phyloP scores from a whole-genome alignment of 169 alveolate genomes.

The Toxoplasma gondii region DNA sequence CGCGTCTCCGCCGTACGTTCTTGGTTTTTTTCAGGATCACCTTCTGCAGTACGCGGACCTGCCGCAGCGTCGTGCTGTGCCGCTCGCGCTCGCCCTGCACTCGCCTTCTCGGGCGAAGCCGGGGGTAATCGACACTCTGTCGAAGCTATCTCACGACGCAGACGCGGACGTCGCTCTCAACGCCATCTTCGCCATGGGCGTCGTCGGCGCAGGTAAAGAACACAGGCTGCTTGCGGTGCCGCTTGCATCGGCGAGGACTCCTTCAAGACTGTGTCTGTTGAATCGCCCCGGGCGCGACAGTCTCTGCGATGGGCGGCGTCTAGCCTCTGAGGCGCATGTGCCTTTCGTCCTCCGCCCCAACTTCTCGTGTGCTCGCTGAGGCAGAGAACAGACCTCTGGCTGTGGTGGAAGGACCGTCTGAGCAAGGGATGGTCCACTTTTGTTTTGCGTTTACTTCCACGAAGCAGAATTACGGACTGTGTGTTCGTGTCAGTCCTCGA shows the following conservation, averaged over 20 bases:
- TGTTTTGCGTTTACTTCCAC: no score
- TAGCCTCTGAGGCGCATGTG: no score
- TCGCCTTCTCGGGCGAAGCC: slow-evolving; percentile 96
- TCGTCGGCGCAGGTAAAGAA: slow-evolving; percentile 92
- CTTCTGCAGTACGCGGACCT: slow-evolving; percentile 91
- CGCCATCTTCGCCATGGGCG: slow-evolving; percentile 97
- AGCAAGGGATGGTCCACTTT: no score
- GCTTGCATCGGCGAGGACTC: neutral
- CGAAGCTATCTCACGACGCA: slow-evolving; percentile 97
- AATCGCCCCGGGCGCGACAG: no score
- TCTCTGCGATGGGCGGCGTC: no score
- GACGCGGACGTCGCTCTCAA: slow-evolving; percentile 94
- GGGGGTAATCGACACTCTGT: slow-evolving; percentile 83
- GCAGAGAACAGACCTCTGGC: no score
- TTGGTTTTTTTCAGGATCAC: slow-evolving; percentile 78
- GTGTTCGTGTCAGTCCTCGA: no score
- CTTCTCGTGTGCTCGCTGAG: no score
- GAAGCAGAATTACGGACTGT: no score
- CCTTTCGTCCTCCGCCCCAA: no score
- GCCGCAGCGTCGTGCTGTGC: slow-evolving; percentile 96
- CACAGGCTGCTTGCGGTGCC: neutral
- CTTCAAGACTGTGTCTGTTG: no score
- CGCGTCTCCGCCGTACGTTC: neutral
- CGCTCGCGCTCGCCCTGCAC: slow-evolving; percentile 97
- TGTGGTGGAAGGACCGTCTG: no score